A percentile compares a stretch with the other conserved stretches of the same genome.
phyloP scores from a whole-genome alignment of 2,329 filamentous ascomycete species.

The Raffaelea arxii region DNA sequence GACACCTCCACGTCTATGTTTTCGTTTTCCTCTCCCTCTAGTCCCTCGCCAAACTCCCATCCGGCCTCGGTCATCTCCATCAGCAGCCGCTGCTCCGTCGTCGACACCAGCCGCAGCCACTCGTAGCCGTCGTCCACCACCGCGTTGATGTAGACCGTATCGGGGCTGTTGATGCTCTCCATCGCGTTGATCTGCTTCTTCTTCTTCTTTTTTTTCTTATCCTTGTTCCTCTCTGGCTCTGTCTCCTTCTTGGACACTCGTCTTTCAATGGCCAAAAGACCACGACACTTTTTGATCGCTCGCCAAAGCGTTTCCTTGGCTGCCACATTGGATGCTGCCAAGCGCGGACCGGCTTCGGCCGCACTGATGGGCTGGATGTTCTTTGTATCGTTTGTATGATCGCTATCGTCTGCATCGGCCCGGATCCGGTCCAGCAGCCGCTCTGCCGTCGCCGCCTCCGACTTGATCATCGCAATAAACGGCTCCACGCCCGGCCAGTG shows the following conservation, averaged over 20 bases:
- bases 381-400: neutral
- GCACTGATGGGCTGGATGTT: too few relatives aligned
- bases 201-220: neutral
- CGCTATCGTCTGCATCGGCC: neutral
- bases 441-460: constrained; percentile 4
- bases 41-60: constrained; percentile 16
- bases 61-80: constrained; percentile 22
- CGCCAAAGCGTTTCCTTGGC: constrained; percentile 16
- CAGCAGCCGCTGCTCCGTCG: constrained; percentile 19
- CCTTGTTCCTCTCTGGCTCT: neutral
- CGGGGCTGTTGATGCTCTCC: neutral
- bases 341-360: neutral
- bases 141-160: constrained; percentile 19
- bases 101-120: constrained; percentile 24
- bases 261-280: constrained; percentile 19
- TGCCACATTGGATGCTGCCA: constrained; percentile 9
- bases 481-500: constrained; percentile 12
- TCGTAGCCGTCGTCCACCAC: constrained; percentile 22
- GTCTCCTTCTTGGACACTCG: constrained; percentile 11
- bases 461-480: constrained; percentile 8
- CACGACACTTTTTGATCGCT: constrained; percentile 19
- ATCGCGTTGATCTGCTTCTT: neutral
- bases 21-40: constrained; percentile 2
- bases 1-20: constrained; percentile 12
- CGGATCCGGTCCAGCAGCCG: neutral